A percentile compares a stretch with the other conserved stretches of the same genome.
phyloP scores from a whole-genome alignment of 2,329 filamentous ascomycete species.

The Penicillium hesseltinei region DNA sequence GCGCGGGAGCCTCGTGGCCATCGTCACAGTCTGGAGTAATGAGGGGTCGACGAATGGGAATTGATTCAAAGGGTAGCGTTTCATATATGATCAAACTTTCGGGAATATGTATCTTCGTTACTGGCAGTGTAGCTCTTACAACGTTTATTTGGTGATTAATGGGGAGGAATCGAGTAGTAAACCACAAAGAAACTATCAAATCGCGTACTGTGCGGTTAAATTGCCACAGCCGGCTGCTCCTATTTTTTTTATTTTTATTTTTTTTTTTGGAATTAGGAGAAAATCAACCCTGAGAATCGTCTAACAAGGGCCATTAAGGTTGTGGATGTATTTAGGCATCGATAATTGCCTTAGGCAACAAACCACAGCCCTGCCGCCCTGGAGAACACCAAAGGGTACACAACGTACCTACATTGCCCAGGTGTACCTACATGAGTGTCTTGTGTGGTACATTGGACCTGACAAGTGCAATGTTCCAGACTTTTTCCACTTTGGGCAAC shows the following conservation, averaged over 20 bases:
- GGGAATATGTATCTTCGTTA: neutral
- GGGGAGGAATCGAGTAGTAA: neutral
- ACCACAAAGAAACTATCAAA: neutral
- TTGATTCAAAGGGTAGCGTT: neutral
- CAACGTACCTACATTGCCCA: neutral
- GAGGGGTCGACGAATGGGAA: neutral
- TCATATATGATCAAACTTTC: neutral
- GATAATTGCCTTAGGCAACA: neutral
- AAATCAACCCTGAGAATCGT: neutral
- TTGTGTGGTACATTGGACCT: neutral
- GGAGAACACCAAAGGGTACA: neutral
- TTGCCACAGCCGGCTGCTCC: neutral
- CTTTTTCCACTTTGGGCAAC: neutral
- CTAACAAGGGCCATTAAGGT: too few relatives aligned
- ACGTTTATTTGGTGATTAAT: neutral
- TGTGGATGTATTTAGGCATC: neutral
- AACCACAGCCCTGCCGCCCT: neutral
- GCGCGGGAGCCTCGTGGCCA: neutral
- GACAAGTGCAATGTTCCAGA: conserved; percentile 16
- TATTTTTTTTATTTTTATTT: neutral
- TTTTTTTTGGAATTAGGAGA: neutral
- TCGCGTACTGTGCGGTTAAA: neutral
- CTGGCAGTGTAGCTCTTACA: neutral
- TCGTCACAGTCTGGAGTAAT: neutral
- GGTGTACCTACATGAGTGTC: neutral